A percentile compares a stretch with the other conserved stretches of the same genome.
Evolutionary conservation across 225 moss, liverwort and hornwort species (phyloP).

Genomic region (Sphagnum tenellum): DNA sequence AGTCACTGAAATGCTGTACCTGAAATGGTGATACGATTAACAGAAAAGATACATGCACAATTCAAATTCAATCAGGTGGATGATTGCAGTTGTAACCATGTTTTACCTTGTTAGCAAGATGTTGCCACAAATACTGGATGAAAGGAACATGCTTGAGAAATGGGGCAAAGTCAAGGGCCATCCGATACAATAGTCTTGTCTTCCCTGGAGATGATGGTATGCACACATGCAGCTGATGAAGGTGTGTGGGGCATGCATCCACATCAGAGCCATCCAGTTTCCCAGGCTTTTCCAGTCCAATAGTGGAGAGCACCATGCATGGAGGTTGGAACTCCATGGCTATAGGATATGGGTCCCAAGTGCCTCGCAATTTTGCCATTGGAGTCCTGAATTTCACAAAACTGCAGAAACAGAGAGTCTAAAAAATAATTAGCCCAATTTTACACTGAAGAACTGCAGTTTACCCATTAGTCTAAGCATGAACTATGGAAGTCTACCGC

Average conservation of each 20-base stretch:
- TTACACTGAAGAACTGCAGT: neutral
- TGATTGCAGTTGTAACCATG: neutral
- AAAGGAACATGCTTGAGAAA: constrained; percentile 80
- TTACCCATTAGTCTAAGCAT: neutral
- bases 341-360: constrained; percentile 98
- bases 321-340: constrained; percentile 98
- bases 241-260: constrained; percentile 61
- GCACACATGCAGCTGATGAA: constrained; percentile 95
- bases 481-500: too few relatives aligned
- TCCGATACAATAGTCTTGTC: constrained; percentile 83
- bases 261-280: constrained; percentile 65
- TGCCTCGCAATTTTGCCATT: constrained; percentile 62
- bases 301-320: constrained; percentile 96
- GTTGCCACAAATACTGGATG: constrained; percentile 60
- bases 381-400: constrained; percentile 91
- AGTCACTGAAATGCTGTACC: neutral
- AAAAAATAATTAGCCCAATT: neutral
- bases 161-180: constrained; percentile 86
- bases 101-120: constrained; percentile 72
- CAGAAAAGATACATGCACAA: too few relatives aligned
- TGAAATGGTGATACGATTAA: neutral
- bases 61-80: too few relatives aligned
- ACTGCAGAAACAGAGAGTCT: constrained; percentile 20
- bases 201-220: constrained; percentile 88
- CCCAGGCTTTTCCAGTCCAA: constrained; percentile 84